Evolutionary conservation across 495 filamentous ascomycete genomes (phyloP), one percentile per base, ranked within the genome.

Genomic region (Lepidopterella palustris): DNA sequence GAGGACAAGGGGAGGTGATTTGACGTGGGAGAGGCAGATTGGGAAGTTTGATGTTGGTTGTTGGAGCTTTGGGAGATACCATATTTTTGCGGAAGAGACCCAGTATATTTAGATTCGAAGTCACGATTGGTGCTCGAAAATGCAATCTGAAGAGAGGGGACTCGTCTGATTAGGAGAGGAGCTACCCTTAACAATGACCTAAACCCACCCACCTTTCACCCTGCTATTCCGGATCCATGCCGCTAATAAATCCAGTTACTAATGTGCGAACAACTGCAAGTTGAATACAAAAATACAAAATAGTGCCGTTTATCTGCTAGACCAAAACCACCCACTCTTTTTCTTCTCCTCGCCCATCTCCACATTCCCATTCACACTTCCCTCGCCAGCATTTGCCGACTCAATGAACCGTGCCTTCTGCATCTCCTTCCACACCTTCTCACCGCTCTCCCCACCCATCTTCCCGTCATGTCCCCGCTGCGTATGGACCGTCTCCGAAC

Each of bases 401-500:
- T n/a, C n/a, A n/a, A n/a, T n/a, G 21, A 15, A 6, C 26, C 15
- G 18, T 25, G 21, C 9, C 6, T 15, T 50, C 26, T 27, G 9
- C 8, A 27, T 50, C 8, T 24, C 9, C 4, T 24, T 4, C 20
- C 47, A 50, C 15, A 25, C 47, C n/a, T 13, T 25, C 20, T 1
- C 9, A 27, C 20, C 47, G 26, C 39, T 42, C n/a, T 50, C 47
- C 9, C 15, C 15, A 4, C 47, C 47, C 23, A 24, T 4, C 9
- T 26, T 18, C 21, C 25, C 25, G 6, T 58, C 57, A 10, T 65
- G 59, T 13, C 55, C 65, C 4, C 53, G 62, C 32, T 65, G 63
- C 8, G 68, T 72, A 25, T 74, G 71, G 6, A 73, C 64, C 23
- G 66, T 73, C 61, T 81, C 79, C 5, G 80, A 78, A 25, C 64